phyloP scores from a whole-genome alignment of 1,139 yeast species.

The Yamadazyma songkhlaensis region DNA sequence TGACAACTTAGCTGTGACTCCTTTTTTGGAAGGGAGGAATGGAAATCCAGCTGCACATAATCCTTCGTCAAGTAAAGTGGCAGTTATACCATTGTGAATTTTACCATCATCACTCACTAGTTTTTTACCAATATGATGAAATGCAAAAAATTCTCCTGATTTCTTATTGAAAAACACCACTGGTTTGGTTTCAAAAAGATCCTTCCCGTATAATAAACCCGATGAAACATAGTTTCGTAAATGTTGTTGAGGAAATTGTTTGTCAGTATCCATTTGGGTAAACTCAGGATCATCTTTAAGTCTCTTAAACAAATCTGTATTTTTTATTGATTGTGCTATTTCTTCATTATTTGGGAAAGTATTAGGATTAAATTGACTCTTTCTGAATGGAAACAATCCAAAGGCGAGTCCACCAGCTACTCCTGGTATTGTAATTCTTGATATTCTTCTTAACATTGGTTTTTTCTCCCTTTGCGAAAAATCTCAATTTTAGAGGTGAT shows the following conservation, averaged over 20 bases:
- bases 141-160: constrained; percentile 51
- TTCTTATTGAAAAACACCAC: constrained; percentile 48
- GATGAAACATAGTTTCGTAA: constrained; percentile 61
- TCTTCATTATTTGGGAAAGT: constrained; percentile 28
- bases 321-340: constrained; percentile 29
- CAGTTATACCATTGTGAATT: constrained; percentile 83
- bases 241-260: constrained; percentile 60
- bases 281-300: constrained; percentile 26
- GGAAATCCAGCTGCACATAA: constrained; percentile 87
- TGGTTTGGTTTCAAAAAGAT: constrained; percentile 66
- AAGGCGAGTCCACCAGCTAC: constrained; percentile 48
- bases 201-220: constrained; percentile 62
- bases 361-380: constrained; percentile 27
- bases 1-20: constrained; percentile 83
- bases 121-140: constrained; percentile 68
- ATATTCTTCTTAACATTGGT: constrained; percentile 24
- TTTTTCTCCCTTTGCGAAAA: constrained; percentile 1
- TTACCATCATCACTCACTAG: constrained; percentile 69
- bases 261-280: constrained; percentile 29
- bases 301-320: constrained; percentile 28
- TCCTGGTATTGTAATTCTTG: constrained; percentile 30
- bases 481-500: too few relatives aligned
- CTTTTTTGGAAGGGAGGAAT: constrained; percentile 73
- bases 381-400: constrained; percentile 40
- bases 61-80: constrained; percentile 84